phyloP scores from a whole-genome alignment of 2,329 filamentous ascomycete species.

The Arthroderma sp. region DNA sequence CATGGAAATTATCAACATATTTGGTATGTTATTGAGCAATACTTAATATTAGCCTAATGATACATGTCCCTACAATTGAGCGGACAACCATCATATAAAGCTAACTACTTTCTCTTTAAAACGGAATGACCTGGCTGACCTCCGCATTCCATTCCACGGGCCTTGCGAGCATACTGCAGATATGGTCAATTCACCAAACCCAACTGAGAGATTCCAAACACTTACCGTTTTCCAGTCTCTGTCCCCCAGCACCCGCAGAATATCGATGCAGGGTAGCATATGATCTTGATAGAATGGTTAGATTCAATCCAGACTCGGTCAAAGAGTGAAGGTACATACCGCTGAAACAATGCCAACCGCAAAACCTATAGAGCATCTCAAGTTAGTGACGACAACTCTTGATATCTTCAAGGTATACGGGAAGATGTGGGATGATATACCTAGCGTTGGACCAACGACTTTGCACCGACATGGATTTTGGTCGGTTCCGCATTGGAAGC shows the following conservation, averaged over 20 bases:
- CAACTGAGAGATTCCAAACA: slow-evolving; percentile 7
- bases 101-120: slow-evolving; percentile 16
- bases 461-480: slow-evolving; percentile 49
- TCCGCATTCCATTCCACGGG: slow-evolving; percentile 42
- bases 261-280: slow-evolving; percentile 45
- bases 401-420: background rate
- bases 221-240: slow-evolving; percentile 43
- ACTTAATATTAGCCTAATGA: too few relatives aligned
- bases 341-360: slow-evolving; percentile 38
- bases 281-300: slow-evolving; percentile 27
- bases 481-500: slow-evolving; percentile 45
- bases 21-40: too few relatives aligned
- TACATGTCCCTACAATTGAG: too few relatives aligned
- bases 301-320: background rate
- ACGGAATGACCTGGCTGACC: slow-evolving; percentile 41
- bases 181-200: slow-evolving; percentile 8
- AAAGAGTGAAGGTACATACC: slow-evolving; percentile 26
- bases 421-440: slow-evolving; percentile 20
- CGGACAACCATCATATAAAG: too few relatives aligned
- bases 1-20: too few relatives aligned
- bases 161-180: slow-evolving; percentile 38
- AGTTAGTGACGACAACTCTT: background rate
- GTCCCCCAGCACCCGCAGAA: slow-evolving; percentile 47
- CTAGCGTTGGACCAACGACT: slow-evolving; percentile 44
- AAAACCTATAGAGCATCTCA: slow-evolving; percentile 26